Base-by-base conservation (phyloP, 352 stramenopile genomes). In the Thraustotheca clavata region DNA sequence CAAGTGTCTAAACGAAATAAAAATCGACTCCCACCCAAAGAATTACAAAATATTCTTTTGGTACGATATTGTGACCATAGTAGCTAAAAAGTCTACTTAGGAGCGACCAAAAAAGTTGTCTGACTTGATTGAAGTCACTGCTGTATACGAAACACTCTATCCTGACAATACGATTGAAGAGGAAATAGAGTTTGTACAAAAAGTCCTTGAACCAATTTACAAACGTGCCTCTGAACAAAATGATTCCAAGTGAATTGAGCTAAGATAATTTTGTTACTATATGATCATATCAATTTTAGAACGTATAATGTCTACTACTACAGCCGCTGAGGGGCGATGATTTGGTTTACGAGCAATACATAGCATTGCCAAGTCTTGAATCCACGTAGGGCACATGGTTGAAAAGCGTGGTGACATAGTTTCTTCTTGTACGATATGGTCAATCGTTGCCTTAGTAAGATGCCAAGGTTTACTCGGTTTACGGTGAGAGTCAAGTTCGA, bases 111-210 rank as follows among this genome's bases (percentile, higher is more conserved):
- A 31, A 46, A 50, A 65, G 26, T 22, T 65, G 7, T 52, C 57
- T 20, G 38, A 65, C 11, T 18, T 65, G 6, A 26, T 65, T 3
- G n/a, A 54, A 4, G 18, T 54, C 12, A 31, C 57, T 9, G 57
- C 57, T 24, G 57, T 55, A 29, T 65, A 43, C 35, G 57, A 65
- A 65, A 34, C 35, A 32, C 14, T 65, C 4, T 20, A 55, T 27
- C 57, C 57, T 11, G 27, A 50, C 6, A 22, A n/a, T 2, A 33
- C 38, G 38, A 39, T 65, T 3, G 57, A 65, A 12, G 38, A 65
- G 18, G 57, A 65, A 36, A 27, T 20, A 3, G 7, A 16, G 9
- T 65, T 65, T 65, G 41, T 65, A 2, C 18, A 33, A 22, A 38
- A 4, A 11, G 57, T 65, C 29, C 26, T 65, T 9, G 41, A 26